Evolutionary conservation across 139 green algal genomes (phyloP), one percentile per base, ranked within the genome.

Genomic region (Closterium sp.): DNA sequence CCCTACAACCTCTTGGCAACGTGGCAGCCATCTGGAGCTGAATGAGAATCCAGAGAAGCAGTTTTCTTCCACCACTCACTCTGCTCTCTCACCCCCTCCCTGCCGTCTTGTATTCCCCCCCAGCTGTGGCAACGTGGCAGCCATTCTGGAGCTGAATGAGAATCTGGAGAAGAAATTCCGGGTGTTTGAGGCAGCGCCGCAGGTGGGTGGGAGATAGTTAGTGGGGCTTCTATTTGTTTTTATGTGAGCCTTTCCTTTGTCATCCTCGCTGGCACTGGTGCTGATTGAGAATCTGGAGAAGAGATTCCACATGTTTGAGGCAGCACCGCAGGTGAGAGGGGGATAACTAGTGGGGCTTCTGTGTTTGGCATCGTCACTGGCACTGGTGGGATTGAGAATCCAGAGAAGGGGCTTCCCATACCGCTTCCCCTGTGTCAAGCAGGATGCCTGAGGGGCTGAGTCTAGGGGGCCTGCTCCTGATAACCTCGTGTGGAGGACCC

Each of bases 251-350:
- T n/a, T n/a, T n/a, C n/a, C n/a, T n/a, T n/a, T n/a, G n/a, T n/a
- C n/a, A n/a, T n/a, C n/a, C n/a, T n/a, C n/a, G n/a, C n/a, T n/a
- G n/a, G n/a, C n/a, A n/a, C 92, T 99, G 32, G 93, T 99, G 96
- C 95, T 99, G 76, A 97, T 99, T 92, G 98, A 99, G 92, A 90
- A 97, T 93, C 94, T 99, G 7, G 93, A 91, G 64, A 96, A 97
- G 84, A 96, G 96, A 81, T 99, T 98, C 95, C 98, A 97, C 94
- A 97, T 99, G 34, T 99, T 99, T 94, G 97, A 99, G 90, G 97
- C 97, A 28, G 97, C 97, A 28, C 97, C 97, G 4, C 93, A 94
- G 93, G 93, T 93, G 31, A 86, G 66, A 84, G 8, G 38, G 4
- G 36, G 36, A 6, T n/a, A n/a, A n/a, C n/a, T n/a, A n/a, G n/a